Conservation (phyloP, 192 early-diverging fungal genomes). For the Coemansia sp. region DNA sequence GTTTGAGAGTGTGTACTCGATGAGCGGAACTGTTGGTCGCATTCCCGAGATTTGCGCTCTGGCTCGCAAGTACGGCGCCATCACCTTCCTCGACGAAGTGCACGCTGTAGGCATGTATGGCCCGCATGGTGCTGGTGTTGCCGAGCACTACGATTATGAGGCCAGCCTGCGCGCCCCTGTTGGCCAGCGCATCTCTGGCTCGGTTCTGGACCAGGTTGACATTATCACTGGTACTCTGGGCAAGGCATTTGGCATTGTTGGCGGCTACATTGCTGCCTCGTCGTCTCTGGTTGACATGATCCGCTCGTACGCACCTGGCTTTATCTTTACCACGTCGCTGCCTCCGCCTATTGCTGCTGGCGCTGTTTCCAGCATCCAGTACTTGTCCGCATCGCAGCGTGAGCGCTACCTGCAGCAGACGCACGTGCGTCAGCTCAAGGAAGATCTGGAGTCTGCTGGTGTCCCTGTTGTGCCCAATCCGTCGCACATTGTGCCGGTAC, state of each 20-base stretch:
- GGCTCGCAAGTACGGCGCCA: constrained; percentile 92
- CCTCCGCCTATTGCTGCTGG: constrained; percentile 91
- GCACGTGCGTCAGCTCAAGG: constrained; percentile 87
- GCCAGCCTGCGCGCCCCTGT: constrained; percentile 56
- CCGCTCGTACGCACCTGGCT: constrained; percentile 95
- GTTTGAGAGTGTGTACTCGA: constrained; percentile 96
- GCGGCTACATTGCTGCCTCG: constrained; percentile 93
- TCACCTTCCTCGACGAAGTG: constrained; percentile 96
- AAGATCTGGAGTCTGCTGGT: constrained; percentile 70
- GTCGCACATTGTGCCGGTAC: constrained; percentile 97
- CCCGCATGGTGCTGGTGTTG: constrained; percentile 86
- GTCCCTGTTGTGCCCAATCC: constrained; percentile 99
- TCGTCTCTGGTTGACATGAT: constrained; percentile 90
- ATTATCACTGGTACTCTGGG: constrained; percentile 96
- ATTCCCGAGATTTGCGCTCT: constrained; percentile 86
- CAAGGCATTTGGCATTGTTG: constrained; percentile 96
- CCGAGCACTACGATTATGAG: constrained; percentile 89
- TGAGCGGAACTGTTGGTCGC: constrained; percentile 92
- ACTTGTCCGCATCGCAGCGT: constrained; percentile 78
- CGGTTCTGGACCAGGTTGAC: constrained; percentile 83
- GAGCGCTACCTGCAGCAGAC: constrained; percentile 93
- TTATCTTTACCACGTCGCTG: constrained; percentile 99
- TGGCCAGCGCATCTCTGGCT: constrained; percentile 51
- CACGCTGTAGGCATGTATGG: constrained; percentile 99
- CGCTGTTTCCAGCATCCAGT: constrained; percentile 87